These are phyloP conservation scores for Kregervanrija pseudodelftensis DNA, from an alignment of 805 yeast species.

Conservation along the genomic window DNA sequence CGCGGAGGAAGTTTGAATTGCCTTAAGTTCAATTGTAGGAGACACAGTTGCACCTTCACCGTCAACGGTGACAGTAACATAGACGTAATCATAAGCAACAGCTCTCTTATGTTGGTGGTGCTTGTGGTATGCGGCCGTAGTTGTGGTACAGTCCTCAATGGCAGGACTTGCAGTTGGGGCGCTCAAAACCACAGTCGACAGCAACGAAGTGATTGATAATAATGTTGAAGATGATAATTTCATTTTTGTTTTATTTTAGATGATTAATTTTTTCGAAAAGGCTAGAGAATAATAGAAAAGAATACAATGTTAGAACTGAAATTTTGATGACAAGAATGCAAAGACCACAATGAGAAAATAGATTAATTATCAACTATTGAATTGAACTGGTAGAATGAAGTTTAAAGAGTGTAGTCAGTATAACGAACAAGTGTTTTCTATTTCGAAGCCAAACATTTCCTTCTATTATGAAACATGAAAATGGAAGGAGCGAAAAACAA, in stretches of 20 bases:
- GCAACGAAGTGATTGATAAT: conserved; percentile 20
- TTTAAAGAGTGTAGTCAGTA: too few species aligned
- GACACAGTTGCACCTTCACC: conserved; percentile 30
- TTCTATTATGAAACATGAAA: too few species aligned
- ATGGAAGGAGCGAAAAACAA: too few species aligned
- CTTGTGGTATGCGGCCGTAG: conserved; percentile 36
- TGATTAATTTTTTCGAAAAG: not conserved
- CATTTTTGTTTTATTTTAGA: conserved; percentile 11
- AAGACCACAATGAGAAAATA: too few species aligned
- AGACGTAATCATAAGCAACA: conserved; percentile 38
- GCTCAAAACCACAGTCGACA: conserved; percentile 16
- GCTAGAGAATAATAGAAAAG: not conserved
- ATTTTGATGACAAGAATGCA: too few species aligned
- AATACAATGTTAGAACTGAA: not conserved
- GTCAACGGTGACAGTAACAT: conserved; percentile 49
- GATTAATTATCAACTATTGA: too few species aligned
- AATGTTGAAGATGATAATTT: conserved; percentile 18
- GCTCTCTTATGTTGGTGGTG: conserved; percentile 60
- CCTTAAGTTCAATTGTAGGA: not conserved
- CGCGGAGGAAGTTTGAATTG: conserved; percentile 18
- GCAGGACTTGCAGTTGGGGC: conserved; percentile 33
- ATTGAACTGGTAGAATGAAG: too few species aligned
- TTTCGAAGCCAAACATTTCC: too few species aligned
- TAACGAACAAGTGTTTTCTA: too few species aligned
- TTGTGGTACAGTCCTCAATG: conserved; percentile 32